phyloP scores from a whole-genome alignment of 139 green algal genomes.

The Coccomyxa sp. region DNA sequence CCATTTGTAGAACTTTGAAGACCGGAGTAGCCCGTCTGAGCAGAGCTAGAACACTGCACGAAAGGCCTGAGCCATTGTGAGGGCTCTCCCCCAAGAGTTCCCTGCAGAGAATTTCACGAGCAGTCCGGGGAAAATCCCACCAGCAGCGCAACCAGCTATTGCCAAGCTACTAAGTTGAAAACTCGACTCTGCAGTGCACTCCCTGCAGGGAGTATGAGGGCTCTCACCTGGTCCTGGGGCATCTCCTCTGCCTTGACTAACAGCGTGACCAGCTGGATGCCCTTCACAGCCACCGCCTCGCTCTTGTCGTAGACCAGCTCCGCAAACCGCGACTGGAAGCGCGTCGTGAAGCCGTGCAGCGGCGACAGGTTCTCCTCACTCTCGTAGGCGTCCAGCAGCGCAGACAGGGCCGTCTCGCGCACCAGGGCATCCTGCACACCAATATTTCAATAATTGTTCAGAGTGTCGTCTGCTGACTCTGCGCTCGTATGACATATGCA shows the following conservation, averaged over 20 bases:
- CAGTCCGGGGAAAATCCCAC: neutral
- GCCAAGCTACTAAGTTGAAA: too few relatives aligned
- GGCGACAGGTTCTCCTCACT: conserved; percentile 44
- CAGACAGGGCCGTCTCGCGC: conserved; percentile 37
- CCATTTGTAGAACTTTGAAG: too few relatives aligned
- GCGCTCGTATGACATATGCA: too few relatives aligned
- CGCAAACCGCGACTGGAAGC: conserved; percentile 74
- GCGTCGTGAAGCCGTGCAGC: conserved; percentile 66
- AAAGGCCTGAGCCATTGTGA: too few relatives aligned
- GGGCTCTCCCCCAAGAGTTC: too few relatives aligned
- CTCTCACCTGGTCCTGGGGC: neutral
- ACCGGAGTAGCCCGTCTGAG: too few relatives aligned
- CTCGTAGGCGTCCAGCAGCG: conserved; percentile 60
- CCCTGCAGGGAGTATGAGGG: too few relatives aligned
- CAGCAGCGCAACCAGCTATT: too few relatives aligned
- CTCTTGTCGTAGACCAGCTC: conserved; percentile 83
- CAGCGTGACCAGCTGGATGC: conserved; percentile 56
- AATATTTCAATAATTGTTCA: too few relatives aligned
- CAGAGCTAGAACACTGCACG: too few relatives aligned
- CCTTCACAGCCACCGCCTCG: conserved; percentile 70
- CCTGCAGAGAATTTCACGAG: neutral
- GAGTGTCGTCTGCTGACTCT: too few relatives aligned
- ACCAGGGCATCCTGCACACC: conserved; percentile 61
- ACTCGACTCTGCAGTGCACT: too few relatives aligned
- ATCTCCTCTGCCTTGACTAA: conserved; percentile 46